Evolutionary conservation across 495 filamentous ascomycete genomes (phyloP).

Genomic region (Talaromyces ruber): DNA sequence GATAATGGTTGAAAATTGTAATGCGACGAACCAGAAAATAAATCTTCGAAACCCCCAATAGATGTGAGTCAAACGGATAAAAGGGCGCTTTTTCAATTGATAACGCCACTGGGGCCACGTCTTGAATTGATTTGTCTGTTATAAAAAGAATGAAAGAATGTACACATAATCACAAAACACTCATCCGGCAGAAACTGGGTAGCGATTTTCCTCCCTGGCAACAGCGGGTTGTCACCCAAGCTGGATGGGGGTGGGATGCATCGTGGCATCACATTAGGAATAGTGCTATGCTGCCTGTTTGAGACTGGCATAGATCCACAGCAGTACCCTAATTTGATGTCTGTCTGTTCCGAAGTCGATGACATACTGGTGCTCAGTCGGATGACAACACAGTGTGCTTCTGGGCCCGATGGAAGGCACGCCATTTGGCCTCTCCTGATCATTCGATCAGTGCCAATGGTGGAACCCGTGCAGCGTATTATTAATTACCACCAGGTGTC

Average conservation of each 20-base stretch:
- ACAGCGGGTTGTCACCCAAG: conserved; percentile 6
- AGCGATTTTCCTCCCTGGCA: not conserved
- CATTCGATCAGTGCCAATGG: not conserved
- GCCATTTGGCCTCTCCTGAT: not conserved
- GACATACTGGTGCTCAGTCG: not conserved
- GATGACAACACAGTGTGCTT: not conserved
- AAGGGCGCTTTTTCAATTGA: not conserved
- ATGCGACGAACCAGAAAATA: conserved; percentile 5
- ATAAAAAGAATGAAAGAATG: not conserved
- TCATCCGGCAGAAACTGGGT: not conserved
- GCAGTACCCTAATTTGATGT: not conserved
- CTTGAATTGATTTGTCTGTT: not conserved
- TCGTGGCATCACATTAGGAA: not conserved
- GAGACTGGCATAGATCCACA: not conserved
- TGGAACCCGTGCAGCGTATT: not conserved
- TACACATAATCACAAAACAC: not conserved
- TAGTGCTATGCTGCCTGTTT: not conserved
- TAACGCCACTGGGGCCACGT: conserved; percentile 3
- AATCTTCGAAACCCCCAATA: not conserved
- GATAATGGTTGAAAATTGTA: not conserved
- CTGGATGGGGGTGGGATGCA: conserved; percentile 1
- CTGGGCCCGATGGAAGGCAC: not conserved
- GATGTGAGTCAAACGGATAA: not conserved
- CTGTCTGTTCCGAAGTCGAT: not conserved
- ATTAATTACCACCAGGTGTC: not conserved